Conservation (phyloP, 495 filamentous ascomycete genomes). For the Tuber calosporum region DNA sequence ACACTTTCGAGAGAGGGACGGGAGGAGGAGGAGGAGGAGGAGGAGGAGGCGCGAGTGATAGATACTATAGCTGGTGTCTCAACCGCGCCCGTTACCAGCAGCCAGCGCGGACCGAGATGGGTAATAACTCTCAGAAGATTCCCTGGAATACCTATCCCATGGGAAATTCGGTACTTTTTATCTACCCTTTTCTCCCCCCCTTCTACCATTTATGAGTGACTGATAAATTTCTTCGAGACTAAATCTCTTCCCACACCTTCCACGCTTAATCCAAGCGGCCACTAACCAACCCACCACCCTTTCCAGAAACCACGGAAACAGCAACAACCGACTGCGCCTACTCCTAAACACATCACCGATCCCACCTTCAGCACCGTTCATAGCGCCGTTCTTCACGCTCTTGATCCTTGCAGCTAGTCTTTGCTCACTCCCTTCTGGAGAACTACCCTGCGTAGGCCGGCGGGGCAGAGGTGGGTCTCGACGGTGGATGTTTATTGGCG, state of each 20-base stretch:
- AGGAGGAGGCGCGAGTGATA: not conserved
- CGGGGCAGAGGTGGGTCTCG: not conserved
- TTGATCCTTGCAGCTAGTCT: not conserved
- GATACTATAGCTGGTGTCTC: not conserved
- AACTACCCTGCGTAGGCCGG: not conserved
- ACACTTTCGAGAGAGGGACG: not conserved
- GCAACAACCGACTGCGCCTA: not conserved
- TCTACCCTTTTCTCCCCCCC: not conserved
- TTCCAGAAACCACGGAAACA: not conserved
- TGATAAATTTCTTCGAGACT: not conserved
- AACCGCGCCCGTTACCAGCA: not conserved
- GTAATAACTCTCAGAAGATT: not conserved
- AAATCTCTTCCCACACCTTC: not conserved
- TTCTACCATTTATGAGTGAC: not conserved
- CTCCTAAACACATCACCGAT: not conserved
- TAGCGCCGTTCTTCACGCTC: not conserved
- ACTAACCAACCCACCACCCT: not conserved
- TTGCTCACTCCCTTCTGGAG: not conserved
- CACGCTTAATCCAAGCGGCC: not conserved
- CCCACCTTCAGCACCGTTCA: not conserved
- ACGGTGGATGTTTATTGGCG: not conserved
- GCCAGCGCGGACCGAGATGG: not conserved
- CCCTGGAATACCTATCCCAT: not conserved
- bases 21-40: not conserved
- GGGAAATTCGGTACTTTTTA: not conserved